Percentiles rank a stretch among this genome's conserved stretches.
Conservation (phyloP, 2,329 filamentous ascomycete genomes). For the Nannizziopsis arthrosporioides region DNA sequence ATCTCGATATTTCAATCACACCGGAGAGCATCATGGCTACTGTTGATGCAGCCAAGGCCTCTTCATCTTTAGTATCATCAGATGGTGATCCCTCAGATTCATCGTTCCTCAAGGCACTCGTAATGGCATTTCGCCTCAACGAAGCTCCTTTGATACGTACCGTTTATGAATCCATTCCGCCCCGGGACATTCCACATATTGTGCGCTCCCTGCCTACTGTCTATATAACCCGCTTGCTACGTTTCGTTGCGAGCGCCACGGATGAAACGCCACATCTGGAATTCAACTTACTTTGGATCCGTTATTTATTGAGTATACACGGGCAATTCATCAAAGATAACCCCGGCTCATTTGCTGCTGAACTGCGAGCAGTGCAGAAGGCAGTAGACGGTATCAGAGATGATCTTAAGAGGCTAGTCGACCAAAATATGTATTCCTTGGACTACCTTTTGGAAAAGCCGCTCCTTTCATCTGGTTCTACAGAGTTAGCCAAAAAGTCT, state of each 20-base stretch:
- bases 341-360: conserved; percentile 65
- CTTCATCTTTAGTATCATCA: conserved; percentile 15
- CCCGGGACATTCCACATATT: conserved; percentile 61
- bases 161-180: conserved; percentile 74
- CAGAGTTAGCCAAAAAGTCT: conserved; percentile 20
- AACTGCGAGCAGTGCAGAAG: conserved; percentile 70
- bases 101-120: conserved; percentile 70
- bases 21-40: conserved; percentile 73
- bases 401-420: conserved; percentile 69
- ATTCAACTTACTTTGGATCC: conserved; percentile 88
- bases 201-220: conserved; percentile 69
- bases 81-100: conserved; percentile 50
- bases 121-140: conserved; percentile 96
- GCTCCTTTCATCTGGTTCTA: background rate
- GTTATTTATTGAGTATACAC: conserved; percentile 66
- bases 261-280: conserved; percentile 89
- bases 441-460: conserved; percentile 62
- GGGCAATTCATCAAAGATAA: conserved; percentile 76
- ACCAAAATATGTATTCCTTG: conserved; percentile 80
- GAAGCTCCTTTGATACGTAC: conserved; percentile 68
- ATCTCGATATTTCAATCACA: conserved; percentile 88
- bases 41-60: conserved; percentile 39
- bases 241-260: conserved; percentile 76
- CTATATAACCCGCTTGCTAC: conserved; percentile 73
- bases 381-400: conserved; percentile 69